These are phyloP conservation scores for Candida xiaguanensis DNA, from an alignment of 805 yeast genomes.

Conservation along the genomic window DNA sequence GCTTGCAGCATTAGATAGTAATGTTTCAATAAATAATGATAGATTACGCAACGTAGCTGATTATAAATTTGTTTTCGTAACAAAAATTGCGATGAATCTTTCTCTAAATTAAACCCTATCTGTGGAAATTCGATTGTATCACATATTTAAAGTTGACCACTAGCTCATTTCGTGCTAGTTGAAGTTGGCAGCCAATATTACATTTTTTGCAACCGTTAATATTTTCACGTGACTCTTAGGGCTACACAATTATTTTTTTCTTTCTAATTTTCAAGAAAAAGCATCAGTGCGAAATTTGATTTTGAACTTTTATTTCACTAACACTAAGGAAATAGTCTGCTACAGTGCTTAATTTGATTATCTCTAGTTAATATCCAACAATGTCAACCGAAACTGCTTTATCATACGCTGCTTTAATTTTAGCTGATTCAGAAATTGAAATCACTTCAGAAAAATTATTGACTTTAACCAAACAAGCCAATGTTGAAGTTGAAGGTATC, in stretches of 20 bases:
- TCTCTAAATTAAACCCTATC: no score
- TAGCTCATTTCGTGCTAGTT: no score
- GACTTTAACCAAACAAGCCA: constrained; percentile 38
- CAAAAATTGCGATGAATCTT: no score
- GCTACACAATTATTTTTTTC: neutral
- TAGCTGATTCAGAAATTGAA: constrained; percentile 47
- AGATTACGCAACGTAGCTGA: no score
- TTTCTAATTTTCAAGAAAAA: constrained; percentile 1
- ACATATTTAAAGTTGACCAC: no score
- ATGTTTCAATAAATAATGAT: no score
- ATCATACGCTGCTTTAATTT: constrained; percentile 49
- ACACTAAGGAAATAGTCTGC: constrained; percentile 49
- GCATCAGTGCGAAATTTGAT: neutral
- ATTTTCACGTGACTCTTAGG: constrained; percentile 1
- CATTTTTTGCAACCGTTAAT: no score
- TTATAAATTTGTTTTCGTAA: no score
- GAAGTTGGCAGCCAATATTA: no score
- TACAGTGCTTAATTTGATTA: constrained; percentile 44
- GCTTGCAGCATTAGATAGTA: no score
- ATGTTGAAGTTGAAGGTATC: constrained; percentile 43
- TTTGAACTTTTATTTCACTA: constrained; percentile 1
- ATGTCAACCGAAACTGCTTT: constrained; percentile 49
- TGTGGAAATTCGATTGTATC: no score
- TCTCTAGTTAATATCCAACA: constrained; percentile 36
- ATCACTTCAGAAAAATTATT: constrained; percentile 43